Evolutionary conservation across 2,329 filamentous ascomycete species (phyloP).

Genomic region (Alternaria gansuensis): DNA sequence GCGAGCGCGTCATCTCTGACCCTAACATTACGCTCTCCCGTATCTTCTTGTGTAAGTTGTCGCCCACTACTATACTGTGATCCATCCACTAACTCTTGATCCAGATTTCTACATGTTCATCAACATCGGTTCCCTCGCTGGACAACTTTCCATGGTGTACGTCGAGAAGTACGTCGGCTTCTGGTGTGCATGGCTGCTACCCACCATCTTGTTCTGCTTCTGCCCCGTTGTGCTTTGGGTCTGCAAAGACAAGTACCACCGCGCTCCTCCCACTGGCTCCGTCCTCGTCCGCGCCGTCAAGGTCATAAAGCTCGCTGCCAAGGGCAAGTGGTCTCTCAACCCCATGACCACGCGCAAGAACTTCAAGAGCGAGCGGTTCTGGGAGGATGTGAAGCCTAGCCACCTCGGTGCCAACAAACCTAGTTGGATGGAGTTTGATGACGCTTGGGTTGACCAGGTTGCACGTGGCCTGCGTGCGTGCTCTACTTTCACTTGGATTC

Average conservation of each 20-base stretch:
- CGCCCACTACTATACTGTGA: not conserved
- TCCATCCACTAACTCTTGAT: not conserved
- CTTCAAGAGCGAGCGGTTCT: slow-evolving; percentile 67
- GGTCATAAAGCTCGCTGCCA: slow-evolving; percentile 68
- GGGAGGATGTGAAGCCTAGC: slow-evolving; percentile 75
- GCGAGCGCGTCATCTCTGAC: slow-evolving; percentile 75
- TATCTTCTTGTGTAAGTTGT: slow-evolving; percentile 58
- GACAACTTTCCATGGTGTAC: slow-evolving; percentile 76
- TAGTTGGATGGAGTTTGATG: slow-evolving; percentile 81
- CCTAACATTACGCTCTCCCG: slow-evolving; percentile 73
- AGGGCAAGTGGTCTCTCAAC: slow-evolving; percentile 70
- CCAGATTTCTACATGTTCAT: slow-evolving; percentile 47
- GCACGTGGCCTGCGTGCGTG: slow-evolving; percentile 52
- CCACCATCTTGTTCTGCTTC: slow-evolving; percentile 70
- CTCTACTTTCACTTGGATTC: slow-evolving; percentile 64
- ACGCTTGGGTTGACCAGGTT: slow-evolving; percentile 75
- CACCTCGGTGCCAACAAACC: slow-evolving; percentile 67
- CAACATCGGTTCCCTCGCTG: slow-evolving; percentile 70
- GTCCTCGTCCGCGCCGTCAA: slow-evolving; percentile 72
- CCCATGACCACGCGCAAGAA: slow-evolving; percentile 67
- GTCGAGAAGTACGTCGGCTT: slow-evolving; percentile 79
- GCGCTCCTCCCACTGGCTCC: slow-evolving; percentile 74
- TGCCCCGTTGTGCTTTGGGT: slow-evolving; percentile 69
- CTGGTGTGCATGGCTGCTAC: slow-evolving; percentile 75
- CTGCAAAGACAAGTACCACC: slow-evolving; percentile 69